Base-by-base conservation (phyloP, 805 yeast species). In the Candida michaelii region DNA sequence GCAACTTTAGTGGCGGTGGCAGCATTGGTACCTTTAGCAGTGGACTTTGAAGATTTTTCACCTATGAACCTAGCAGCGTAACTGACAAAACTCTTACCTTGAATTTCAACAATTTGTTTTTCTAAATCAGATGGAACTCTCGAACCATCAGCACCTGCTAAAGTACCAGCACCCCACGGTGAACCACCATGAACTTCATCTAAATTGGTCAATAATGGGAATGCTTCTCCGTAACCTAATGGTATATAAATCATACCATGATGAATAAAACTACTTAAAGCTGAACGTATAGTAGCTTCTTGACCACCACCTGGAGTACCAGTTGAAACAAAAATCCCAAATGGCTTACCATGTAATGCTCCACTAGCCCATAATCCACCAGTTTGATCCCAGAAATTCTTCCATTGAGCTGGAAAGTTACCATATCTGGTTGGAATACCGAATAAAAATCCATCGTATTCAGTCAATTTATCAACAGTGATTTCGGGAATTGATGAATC, bases 361-460 rank as follows among this genome's bases (percentile, higher is more conserved):
- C 90, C 90, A 24, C 63, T 48, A 42, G 83, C 84, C 95, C 95
- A 87, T 45, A 84, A 65, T 8, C 78, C 77, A 46, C 93, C 93
- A 31, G 93, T 85, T 39, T 73, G 65, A 58, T 84, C 95, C 85
- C 89, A 82, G 70, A 86, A 87, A 7, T 83, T 59, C 54, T 80
- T 76, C 80, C 84, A 82, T 67, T 87, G 95, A 27, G 86, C 77
- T 40, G 95, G 90, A 62, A 79, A 68, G 59, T 74, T 77, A 53
- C 95, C 95, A 60, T 58, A 87, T 63, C 95, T 76, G 23, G 95
- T 85, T 50, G 95, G 95, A 45, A 86, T 62, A 52, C 96, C 95
- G 52, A 87, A 83, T 50, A 87, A 53, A 62, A 84, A 83, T 11
- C 81, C 89, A 58, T 87, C 95, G 65, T 82, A 84, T 45, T 76